Conservation (phyloP, 805 yeast genomes). For the Spathaspora girioi region DNA sequence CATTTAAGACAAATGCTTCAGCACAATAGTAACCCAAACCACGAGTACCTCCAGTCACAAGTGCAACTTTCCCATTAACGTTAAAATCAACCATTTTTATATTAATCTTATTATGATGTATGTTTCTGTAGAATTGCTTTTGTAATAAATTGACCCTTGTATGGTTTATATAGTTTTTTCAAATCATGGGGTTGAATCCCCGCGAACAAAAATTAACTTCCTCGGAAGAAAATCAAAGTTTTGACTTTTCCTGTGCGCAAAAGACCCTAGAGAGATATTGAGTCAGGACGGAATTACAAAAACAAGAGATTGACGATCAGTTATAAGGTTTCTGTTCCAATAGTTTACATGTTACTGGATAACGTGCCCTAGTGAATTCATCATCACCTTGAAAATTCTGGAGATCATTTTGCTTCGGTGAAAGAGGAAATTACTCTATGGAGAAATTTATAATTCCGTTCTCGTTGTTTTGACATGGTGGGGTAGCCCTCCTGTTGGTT, state of each 20-base stretch:
- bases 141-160: not conserved
- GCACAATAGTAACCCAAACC: constrained; percentile 72
- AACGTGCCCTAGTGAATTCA: no score
- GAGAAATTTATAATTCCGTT: not conserved
- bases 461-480: not conserved
- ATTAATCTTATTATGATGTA: not conserved
- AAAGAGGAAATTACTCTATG: not conserved
- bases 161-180: not conserved
- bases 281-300: no score
- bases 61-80: constrained; percentile 61
- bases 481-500: not conserved
- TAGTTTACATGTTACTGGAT: no score
- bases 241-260: not conserved
- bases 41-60: constrained; percentile 71
- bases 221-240: not conserved
- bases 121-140: not conserved
- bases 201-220: not conserved
- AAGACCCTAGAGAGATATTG: no score
- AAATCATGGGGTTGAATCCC: not conserved
- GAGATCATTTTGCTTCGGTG: not conserved
- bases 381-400: no score
- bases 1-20: constrained; percentile 57
- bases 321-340: no score
- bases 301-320: no score
- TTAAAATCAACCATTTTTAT: constrained; percentile 38